Percentiles rank a stretch among this genome's conserved stretches.
phyloP scores from a whole-genome alignment of 2,329 filamentous ascomycete genomes.

The Penicillium corylophilum region DNA sequence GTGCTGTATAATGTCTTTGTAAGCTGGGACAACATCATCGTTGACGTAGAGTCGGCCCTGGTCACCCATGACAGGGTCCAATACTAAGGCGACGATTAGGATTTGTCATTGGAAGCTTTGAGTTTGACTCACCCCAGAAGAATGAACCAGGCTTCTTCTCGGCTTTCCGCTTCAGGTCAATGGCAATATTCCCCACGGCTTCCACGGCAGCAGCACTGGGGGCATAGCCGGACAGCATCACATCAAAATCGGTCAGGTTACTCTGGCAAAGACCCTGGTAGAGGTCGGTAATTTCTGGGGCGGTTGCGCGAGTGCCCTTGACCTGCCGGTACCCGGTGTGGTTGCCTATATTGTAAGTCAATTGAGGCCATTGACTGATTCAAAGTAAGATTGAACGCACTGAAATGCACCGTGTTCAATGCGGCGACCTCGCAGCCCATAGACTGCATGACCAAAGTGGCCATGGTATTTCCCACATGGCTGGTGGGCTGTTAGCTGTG shows the following conservation, averaged over 20 bases:
- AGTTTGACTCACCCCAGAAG: constrained; percentile 68
- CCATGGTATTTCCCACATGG: constrained; percentile 97
- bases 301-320: constrained; percentile 78
- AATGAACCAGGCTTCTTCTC: constrained; percentile 68
- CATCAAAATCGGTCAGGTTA: constrained; percentile 83
- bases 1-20: constrained; percentile 73
- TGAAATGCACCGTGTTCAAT: constrained; percentile 96
- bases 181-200: constrained; percentile 78
- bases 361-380: background rate
- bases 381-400: constrained; percentile 54
- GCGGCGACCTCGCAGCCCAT: constrained; percentile 91
- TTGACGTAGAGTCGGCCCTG: constrained; percentile 89
- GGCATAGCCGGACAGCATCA: constrained; percentile 93
- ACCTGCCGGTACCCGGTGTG: constrained; percentile 90
- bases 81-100: constrained; percentile 52
- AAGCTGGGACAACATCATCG: constrained; percentile 86
- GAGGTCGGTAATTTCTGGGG: constrained; percentile 77
- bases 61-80: constrained; percentile 98
- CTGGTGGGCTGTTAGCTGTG: constrained; percentile 48
- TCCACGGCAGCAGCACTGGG: constrained; percentile 82
- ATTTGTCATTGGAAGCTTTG: background rate
- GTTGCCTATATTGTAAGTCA: constrained; percentile 64
- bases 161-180: constrained; percentile 70
- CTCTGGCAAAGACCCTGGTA: constrained; percentile 83
- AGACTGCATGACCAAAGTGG: constrained; percentile 89